Base-by-base conservation (phyloP, 768 basidiomycete species). In the Sarcomyxa edulis region DNA sequence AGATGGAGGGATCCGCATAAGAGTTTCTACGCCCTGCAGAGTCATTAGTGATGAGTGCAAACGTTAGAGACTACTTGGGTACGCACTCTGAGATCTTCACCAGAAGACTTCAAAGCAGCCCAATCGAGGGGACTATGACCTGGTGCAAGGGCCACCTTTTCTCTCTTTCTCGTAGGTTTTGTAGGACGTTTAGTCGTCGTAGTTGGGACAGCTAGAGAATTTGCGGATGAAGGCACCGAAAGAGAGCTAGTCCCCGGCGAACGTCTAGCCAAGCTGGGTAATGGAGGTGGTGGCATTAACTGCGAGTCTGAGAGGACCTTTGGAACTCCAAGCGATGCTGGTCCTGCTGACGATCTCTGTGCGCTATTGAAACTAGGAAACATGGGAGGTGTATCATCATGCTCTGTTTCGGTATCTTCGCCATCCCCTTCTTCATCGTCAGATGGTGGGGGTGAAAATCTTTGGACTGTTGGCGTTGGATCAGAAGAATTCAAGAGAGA, bases 51-150 rank as follows among this genome's bases (percentile, higher is more conserved):
- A 35, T 23, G 40, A 25, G 4, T 29, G 43, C 28, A 33, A 52
- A 49, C 45, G 33, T 45, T n/a, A 26, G n/a, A 28, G 23, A 32
- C 26, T 37, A 20, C 12, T 4, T 37, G 27, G 22, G 24, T 15
- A 61, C 75, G 40, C 49, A 93, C 91, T 37, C 88, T 65, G 6
- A 97, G 60, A 68, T 96, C 81, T 38, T 64, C 53, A 1, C 93
- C 93, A 5, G 84, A 90, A 3, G 77, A 64, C 59, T 94, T 93
- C 42, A 96, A 62, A 32, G 72, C 78, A 2, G 91, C 93, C 95
- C 95, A 99, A 60, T 99, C 96, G 20, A 99, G 60, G 7, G 92
- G 80, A 45, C 89, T 86, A 58, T 84, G 85, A 5, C 96, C 96
- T 2, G 95, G 94, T 8, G 87, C 81, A 4, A 99, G 73, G 4